A percentile compares a stretch with the other conserved stretches of the same genome.
These are phyloP conservation scores for Lyophyllum atratum DNA, from an alignment of 768 basidiomycete genomes.

Conservation along the genomic window DNA sequence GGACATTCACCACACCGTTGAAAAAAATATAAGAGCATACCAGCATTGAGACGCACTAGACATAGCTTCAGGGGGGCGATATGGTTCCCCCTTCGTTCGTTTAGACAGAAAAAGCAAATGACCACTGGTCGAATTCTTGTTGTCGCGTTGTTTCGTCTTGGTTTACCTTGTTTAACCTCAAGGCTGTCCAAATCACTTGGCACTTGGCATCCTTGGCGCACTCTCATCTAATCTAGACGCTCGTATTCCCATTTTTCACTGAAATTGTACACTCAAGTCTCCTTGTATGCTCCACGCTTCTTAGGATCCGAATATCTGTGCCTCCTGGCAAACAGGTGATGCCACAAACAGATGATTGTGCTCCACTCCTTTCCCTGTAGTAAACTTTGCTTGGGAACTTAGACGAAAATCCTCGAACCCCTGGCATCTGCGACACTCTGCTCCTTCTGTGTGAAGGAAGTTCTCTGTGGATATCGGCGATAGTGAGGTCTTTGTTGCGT, in stretches of 20 bases:
- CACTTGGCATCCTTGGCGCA: constrained; percentile 1
- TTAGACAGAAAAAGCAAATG: neutral
- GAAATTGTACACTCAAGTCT: neutral
- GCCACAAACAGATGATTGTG: too few relatives aligned
- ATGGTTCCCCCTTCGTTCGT: neutral
- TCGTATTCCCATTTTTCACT: neutral
- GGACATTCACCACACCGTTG: neutral
- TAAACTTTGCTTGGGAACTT: neutral
- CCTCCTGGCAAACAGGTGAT: neutral
- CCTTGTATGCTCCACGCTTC: neutral
- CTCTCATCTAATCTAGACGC: neutral
- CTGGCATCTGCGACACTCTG: neutral
- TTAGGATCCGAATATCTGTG: neutral
- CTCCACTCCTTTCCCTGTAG: too few relatives aligned
- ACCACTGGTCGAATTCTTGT: neutral
- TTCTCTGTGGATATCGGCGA: neutral
- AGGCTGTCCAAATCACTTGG: neutral
- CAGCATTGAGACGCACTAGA: neutral
- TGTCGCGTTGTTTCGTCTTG: constrained; percentile 8
- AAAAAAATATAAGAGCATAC: neutral
- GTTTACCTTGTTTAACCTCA: constrained; percentile 4
- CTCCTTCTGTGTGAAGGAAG: neutral
- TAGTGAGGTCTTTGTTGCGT: neutral
- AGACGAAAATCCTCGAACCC: neutral
- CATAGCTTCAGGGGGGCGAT: neutral